Evolutionary conservation across 2,329 filamentous ascomycete genomes (phyloP).

Genomic region (Periconia digitata): DNA sequence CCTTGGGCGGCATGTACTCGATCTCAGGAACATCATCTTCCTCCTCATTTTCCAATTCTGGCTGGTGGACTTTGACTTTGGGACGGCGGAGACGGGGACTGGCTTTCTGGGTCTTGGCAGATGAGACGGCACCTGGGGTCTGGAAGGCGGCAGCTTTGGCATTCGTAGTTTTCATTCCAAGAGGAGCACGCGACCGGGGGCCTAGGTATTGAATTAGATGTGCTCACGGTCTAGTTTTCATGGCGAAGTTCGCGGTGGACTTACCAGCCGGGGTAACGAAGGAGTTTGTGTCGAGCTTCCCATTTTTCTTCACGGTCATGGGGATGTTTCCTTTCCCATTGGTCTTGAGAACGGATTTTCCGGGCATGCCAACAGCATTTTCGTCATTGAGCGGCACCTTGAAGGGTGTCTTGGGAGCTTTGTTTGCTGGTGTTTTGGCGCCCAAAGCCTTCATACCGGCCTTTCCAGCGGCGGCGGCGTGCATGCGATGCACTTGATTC

Average conservation of each 20-base stretch:
- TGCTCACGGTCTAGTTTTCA: conserved; percentile 1
- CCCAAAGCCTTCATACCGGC: conserved; percentile 61
- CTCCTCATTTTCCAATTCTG: conserved; percentile 54
- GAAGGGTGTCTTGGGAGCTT: conserved; percentile 80
- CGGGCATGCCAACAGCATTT: conserved; percentile 68
- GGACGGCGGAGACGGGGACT: conserved; percentile 58
- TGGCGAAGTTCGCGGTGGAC: conserved; percentile 3
- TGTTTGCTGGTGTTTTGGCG: conserved; percentile 77
- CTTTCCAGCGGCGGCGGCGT: conserved; percentile 70
- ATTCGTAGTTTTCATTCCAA: conserved; percentile 96
- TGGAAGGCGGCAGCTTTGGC: conserved; percentile 74
- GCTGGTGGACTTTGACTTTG: conserved; percentile 65
- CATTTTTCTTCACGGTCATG: conserved; percentile 53
- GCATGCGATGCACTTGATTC: conserved; percentile 77
- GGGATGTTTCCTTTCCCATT: conserved; percentile 60
- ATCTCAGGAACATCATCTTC: conserved; percentile 69
- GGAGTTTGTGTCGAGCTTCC: conserved; percentile 59
- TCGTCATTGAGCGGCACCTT: conserved; percentile 80
- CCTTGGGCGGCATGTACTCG: conserved; percentile 83
- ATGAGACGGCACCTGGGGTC: conserved; percentile 63
- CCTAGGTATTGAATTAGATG: conserved; percentile 44
- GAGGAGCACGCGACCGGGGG: conserved; percentile 71
- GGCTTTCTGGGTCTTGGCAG: conserved; percentile 66
- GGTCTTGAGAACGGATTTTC: conserved; percentile 61
- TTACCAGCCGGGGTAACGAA: conserved; percentile 81